phyloP scores from a whole-genome alignment of 768 basidiomycete genomes.

The Coprinopsis sp. region DNA sequence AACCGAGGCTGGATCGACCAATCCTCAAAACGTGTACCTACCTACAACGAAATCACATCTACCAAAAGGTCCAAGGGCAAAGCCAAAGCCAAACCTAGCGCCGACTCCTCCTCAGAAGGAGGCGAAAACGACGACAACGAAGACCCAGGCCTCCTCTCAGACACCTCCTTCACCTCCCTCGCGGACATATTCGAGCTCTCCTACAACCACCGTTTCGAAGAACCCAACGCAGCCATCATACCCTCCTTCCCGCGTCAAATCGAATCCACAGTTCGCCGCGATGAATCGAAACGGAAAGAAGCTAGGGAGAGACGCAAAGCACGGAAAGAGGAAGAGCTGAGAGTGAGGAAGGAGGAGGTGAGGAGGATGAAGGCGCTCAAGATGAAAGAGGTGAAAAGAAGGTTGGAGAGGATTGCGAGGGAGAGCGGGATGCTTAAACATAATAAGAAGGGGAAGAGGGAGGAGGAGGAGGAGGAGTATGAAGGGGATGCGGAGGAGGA shows the following conservation, averaged over 20 bases:
- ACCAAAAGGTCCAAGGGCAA: constrained; percentile 21
- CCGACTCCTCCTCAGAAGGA: constrained; percentile 19
- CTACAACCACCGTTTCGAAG: constrained; percentile 98
- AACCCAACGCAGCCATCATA: constrained; percentile 60
- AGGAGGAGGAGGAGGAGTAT: constrained; percentile 32
- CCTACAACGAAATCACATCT: constrained; percentile 74
- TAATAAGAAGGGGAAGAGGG: constrained; percentile 28
- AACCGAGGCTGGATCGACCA: constrained; percentile 97
- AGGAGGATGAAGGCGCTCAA: constrained; percentile 79
- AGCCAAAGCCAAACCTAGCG: constrained; percentile 23
- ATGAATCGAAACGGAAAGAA: constrained; percentile 76
- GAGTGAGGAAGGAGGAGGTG: constrained; percentile 74
- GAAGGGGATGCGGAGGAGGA: constrained; percentile 45
- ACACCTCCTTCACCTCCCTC: constrained; percentile 72
- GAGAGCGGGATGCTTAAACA: constrained; percentile 59
- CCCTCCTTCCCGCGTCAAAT: constrained; percentile 74
- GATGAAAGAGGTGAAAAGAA: constrained; percentile 72
- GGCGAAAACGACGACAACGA: constrained; percentile 48
- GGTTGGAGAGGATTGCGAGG: constrained; percentile 65
- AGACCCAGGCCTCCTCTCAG: constrained; percentile 34
- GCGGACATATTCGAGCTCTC: constrained; percentile 91
- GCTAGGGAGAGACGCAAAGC: constrained; percentile 75
- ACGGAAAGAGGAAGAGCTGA: constrained; percentile 74
- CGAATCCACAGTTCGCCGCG: constrained; percentile 58
- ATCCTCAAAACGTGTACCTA: constrained; percentile 68